These are phyloP conservation scores for Rhynchospora tenuis DNA, from an alignment of 176 grass and related monocot genomes.

Conservation along the genomic window DNA sequence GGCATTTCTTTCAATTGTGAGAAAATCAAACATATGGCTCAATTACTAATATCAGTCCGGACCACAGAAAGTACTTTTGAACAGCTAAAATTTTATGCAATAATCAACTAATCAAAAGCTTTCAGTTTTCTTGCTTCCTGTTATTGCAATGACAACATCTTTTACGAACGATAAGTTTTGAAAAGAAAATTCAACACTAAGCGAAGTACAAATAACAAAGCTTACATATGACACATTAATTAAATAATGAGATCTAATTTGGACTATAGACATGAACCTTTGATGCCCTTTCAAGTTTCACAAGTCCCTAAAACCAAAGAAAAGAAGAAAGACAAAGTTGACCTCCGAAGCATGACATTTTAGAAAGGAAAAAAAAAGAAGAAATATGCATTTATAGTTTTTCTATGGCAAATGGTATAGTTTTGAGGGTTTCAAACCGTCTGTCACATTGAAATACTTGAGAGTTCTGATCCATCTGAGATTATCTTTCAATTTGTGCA, in stretches of 20 bases:
- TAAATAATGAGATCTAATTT: neutral
- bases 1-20: too few relatives aligned
- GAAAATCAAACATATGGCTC: too few relatives aligned
- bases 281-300: neutral
- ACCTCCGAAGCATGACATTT: neutral
- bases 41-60: too few relatives aligned
- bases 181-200: neutral
- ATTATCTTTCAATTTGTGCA: constrained; percentile 48
- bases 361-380: neutral
- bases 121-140: neutral
- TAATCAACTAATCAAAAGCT: too few relatives aligned
- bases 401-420: constrained; percentile 30
- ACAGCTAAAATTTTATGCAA: too few relatives aligned
- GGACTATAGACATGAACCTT: neutral
- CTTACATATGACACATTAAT: neutral
- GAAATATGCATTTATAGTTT: neutral
- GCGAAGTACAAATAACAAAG: neutral
- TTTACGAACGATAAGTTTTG: neutral
- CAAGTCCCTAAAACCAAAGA: neutral
- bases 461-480: constrained; percentile 33
- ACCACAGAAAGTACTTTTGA: too few relatives aligned
- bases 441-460: constrained; percentile 49
- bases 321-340: neutral
- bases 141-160: neutral
- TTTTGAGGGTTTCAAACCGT: constrained; percentile 34